Evolutionary conservation across 495 filamentous ascomycete species (phyloP).

Genomic region (Xanthoparmelia taractica): DNA sequence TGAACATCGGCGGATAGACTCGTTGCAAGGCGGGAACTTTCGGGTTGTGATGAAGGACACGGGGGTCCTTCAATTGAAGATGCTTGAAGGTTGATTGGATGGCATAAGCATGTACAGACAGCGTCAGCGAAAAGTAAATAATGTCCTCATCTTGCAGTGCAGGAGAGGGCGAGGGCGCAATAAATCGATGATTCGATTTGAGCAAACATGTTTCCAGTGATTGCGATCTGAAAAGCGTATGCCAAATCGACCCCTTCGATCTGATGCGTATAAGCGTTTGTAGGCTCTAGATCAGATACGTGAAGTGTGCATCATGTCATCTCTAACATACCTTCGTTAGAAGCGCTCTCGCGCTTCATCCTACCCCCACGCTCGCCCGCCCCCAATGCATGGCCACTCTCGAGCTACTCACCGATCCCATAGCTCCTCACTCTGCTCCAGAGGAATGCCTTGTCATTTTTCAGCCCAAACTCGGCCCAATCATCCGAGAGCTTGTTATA

Average conservation of each 20-base stretch:
- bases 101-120: conserved; percentile 3
- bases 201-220: background rate
- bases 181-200: background rate
- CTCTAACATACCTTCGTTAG: background rate
- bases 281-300: background rate
- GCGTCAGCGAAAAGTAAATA: conserved; percentile 14
- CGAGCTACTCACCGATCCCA: conserved; percentile 35
- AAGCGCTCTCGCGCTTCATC: conserved; percentile 1
- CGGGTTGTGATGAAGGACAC: background rate
- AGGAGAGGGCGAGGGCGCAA: background rate
- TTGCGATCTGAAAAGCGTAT: background rate
- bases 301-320: background rate
- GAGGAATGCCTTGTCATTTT: conserved; percentile 77
- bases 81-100: background rate
- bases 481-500: conserved; percentile 86
- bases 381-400: background rate
- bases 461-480: conserved; percentile 76
- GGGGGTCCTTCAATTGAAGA: background rate
- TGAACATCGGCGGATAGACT: conserved; percentile 3
- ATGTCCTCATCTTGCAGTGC: conserved; percentile 6
- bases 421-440: conserved; percentile 81
- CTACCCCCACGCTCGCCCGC: background rate
- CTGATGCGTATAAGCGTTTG: background rate
- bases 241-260: background rate
- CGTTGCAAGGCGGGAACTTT: background rate